A percentile compares a stretch with the other conserved stretches of the same genome.
phyloP scores from a whole-genome alignment of 306 rosid genomes.

The Vigna reflexopilosa region DNA sequence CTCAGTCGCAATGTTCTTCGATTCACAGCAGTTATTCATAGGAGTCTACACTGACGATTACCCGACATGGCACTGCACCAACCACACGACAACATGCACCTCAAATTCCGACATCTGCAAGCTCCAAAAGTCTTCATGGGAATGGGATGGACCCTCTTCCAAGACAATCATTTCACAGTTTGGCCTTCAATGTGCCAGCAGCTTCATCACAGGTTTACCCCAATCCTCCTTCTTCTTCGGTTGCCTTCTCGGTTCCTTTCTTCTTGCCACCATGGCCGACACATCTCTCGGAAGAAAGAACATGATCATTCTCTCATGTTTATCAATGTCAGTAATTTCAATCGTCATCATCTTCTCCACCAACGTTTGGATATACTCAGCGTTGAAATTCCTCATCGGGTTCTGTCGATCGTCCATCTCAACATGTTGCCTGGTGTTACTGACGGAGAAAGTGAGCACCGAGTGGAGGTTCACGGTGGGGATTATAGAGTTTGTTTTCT shows the following conservation, averaged over 20 bases:
- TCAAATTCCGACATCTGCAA: slow-evolving; percentile 47
- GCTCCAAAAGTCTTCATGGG: slow-evolving; percentile 45
- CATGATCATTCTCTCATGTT: slow-evolving; percentile 40
- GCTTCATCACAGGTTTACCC: slow-evolving; percentile 43
- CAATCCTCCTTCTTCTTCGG: slow-evolving; percentile 55
- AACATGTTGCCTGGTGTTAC: slow-evolving; percentile 38
- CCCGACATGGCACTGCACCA: slow-evolving; percentile 60
- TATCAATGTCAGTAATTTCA: slow-evolving; percentile 42
- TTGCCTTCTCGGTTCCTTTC: slow-evolving; percentile 42
- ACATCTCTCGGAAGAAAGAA: slow-evolving; percentile 52
- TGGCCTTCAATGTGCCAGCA: slow-evolving; percentile 49
- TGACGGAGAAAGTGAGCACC: slow-evolving; percentile 35
- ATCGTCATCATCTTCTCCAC: slow-evolving; percentile 20
- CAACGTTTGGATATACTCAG: slow-evolving; percentile 52
- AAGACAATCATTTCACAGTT: slow-evolving; percentile 55
- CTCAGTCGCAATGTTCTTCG: slow-evolving; percentile 46
- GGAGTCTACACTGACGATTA: slow-evolving; percentile 50
- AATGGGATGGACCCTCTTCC: slow-evolving; percentile 46
- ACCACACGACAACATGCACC: slow-evolving; percentile 25
- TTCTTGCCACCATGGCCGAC: slow-evolving; percentile 48
- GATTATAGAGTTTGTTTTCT: slow-evolving; percentile 21
- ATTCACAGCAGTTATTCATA: slow-evolving; percentile 58
- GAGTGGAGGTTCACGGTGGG: slow-evolving; percentile 49
- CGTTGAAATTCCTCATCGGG: slow-evolving; percentile 42
- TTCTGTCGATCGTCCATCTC: slow-evolving; percentile 40